Evolutionary conservation across 305 asterid species (phyloP).

Genomic region (Stenogyne calaminthoides): DNA sequence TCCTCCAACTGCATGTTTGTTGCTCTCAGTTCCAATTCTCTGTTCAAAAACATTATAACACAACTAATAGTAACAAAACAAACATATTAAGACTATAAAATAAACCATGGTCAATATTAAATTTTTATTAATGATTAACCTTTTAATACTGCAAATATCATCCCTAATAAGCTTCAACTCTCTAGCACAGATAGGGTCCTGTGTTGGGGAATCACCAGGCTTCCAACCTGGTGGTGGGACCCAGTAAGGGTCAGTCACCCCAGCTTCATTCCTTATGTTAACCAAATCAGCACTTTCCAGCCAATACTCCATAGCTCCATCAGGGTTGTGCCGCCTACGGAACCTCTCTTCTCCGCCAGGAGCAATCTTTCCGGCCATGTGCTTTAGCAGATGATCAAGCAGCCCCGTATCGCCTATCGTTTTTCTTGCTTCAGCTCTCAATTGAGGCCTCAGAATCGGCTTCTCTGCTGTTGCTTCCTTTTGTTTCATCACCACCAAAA

Average conservation of each 20-base stretch:
- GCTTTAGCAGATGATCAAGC: constrained; percentile 90
- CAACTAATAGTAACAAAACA: neutral
- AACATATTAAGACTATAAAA: neutral
- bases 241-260: constrained; percentile 88
- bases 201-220: constrained; percentile 87
- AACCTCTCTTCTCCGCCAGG: constrained; percentile 76
- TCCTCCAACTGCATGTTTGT: constrained; percentile 62
- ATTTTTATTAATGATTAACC: constrained; percentile 37
- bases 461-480: constrained; percentile 63
- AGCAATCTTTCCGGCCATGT: constrained; percentile 90
- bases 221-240: constrained; percentile 96
- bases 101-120: too few relatives aligned
- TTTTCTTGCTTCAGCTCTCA: constrained; percentile 92
- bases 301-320: constrained; percentile 99
- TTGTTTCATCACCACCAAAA: constrained; percentile 75
- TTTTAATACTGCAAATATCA: constrained; percentile 54
- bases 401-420: constrained; percentile 89
- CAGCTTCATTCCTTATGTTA: constrained; percentile 73
- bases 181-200: constrained; percentile 77
- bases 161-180: constrained; percentile 64
- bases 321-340: constrained; percentile 87
- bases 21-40: constrained; percentile 54
- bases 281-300: constrained; percentile 86
- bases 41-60: constrained; percentile 29
- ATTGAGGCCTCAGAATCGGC: constrained; percentile 78